Base-by-base conservation (phyloP, 352 stramenopile genomes). In the Detonula confervacea region DNA sequence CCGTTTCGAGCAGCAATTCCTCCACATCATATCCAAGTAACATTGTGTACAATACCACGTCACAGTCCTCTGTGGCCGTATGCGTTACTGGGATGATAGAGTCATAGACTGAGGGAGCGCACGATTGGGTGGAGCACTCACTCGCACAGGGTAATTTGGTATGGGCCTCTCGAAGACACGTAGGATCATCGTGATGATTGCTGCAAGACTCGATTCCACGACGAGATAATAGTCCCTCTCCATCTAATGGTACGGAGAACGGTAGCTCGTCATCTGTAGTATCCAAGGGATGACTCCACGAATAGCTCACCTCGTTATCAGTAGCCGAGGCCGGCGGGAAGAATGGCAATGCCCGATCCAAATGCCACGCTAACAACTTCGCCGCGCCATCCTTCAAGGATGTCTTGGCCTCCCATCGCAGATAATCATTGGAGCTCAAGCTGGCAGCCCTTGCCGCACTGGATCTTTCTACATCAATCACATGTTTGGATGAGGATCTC, bases 21-120 rank as follows among this genome's bases (percentile, higher is more conserved):
- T 83, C 25, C 8, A 88, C 76, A 61, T 91, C 73, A 18, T 84
- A 80, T 14, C 77, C 86, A 46, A 93, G 71, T 14, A 72, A 72
- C 61, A 87, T 79, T 0, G 84, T 93, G 73, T 92, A 93, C 20
- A 93, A 60, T 7, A 92, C 84, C 59, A 87, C 67, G 35, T 90
- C 79, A 55, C 88, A 93, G 42, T 77, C 86, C 56, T 89, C 84
- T 0, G 88, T 89, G 5, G 87, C 35, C 20, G 87, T 59, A 12
- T 70, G 56, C 3, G 77, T 44, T 20, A 91, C 39, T 16, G 71
- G 1, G 0, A 77, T 29, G 6, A 88, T 51, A 44, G 52, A 22
- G 67, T 93, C 88, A 81, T 91, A 92, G 0, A 91, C 66, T 6
- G 77, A 88, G 4, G 84, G 72, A 22, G 68, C 22, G 47, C 88